Evolutionary conservation across 2,329 filamentous ascomycete genomes (phyloP).

Genomic region (Talaromyces sp.): DNA sequence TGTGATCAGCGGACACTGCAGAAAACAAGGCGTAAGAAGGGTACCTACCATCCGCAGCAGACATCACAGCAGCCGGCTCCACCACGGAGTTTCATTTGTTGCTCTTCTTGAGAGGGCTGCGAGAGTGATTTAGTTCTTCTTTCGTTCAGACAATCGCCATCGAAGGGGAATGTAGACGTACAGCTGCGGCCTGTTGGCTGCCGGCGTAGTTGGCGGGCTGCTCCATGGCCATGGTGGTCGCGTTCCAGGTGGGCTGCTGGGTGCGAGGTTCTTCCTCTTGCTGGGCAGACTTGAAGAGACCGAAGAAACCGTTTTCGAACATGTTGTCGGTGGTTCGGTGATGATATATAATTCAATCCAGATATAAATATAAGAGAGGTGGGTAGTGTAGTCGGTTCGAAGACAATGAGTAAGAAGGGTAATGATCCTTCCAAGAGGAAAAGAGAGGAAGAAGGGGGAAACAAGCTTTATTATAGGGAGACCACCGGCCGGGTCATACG

Average conservation of each 20-base stretch:
- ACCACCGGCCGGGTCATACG: neutral
- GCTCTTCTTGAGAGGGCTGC: constrained; percentile 28
- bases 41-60: constrained; percentile 33
- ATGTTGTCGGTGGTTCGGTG: constrained; percentile 15
- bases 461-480: neutral
- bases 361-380: neutral
- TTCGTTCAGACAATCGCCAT: too few species aligned
- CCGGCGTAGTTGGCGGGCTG: constrained; percentile 32
- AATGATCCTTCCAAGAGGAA: neutral
- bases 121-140: too few species aligned
- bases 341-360: neutral
- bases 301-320: constrained; percentile 27
- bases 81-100: constrained; percentile 31
- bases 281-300: constrained; percentile 32
- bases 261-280: constrained; percentile 22
- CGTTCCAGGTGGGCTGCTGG: constrained; percentile 28
- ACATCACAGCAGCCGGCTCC: constrained; percentile 28
- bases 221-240: constrained; percentile 32
- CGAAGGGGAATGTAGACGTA: too few species aligned
- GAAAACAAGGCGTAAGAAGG: neutral
- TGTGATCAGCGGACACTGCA: neutral
- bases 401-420: neutral
- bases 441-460: neutral
- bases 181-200: constrained; percentile 27
- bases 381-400: neutral